Evolutionary conservation across 2,329 filamentous ascomycete species (phyloP), one percentile per base, ranked within the genome.

Genomic region (Phialophora verrucosa): DNA sequence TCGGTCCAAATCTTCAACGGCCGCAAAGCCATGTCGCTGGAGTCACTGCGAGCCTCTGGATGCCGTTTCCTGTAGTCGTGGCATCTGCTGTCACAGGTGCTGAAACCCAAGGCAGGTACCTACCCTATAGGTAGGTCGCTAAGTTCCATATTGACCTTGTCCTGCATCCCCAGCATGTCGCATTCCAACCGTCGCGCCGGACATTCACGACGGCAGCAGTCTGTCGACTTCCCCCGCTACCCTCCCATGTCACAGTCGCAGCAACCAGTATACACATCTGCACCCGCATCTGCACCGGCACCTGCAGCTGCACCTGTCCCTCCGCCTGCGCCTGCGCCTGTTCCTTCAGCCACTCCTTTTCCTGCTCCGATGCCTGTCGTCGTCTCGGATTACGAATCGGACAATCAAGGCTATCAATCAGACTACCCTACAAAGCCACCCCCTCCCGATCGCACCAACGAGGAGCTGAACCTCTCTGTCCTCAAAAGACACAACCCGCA

Each of bases 391-490:
- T 90, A 90, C 79, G 88, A 91, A 73, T 90, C 88, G 68, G 88
- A 90, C 76, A 84, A 83, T 23, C 83, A 82, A 35, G 78, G 81
- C 70, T 84, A 86, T 66, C 68, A 76, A 62, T 79, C 78, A 64
- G 78, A 80, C 66, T 71, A 69, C 66, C 73, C 75, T 32, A 77
- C 78, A 17, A 50, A 65, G 29, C 76, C 78, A 31, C 82, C 82
- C 50, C 82, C 83, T 62, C 77, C 80, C 42, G 70, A 73, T 6
- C 89, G 91, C 70, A 89, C 90, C 69, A 95, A 93, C 78, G 91
- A 90, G 63, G 90, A 96, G 72, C 88, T 98, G 75, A 98, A 98
- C 81, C 84, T 96, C 71, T 84, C 87, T 57, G 94, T 97, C 47
- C 84, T 98, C 42, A 88, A 86, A 66, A 91, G 92, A 71, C 91